Percentiles rank a stretch among this genome's conserved stretches.
Conservation (phyloP, 2,329 filamentous ascomycete genomes). For the Juglanconis sp. region DNA sequence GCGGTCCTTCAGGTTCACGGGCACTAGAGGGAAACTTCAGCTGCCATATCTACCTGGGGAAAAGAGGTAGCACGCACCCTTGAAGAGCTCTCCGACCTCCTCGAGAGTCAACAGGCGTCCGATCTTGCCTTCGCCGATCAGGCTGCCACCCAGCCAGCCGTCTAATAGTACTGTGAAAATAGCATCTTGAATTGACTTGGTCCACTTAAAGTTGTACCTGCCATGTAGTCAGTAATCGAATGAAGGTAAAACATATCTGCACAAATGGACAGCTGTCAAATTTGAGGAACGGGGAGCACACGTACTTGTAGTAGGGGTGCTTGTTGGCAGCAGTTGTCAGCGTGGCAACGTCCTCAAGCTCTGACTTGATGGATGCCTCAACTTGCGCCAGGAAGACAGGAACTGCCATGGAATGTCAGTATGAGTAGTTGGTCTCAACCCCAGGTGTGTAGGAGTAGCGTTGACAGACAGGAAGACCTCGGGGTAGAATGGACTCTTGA, state of each 20-base stretch:
- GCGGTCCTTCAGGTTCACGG: constrained; percentile 83
- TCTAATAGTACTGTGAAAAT: constrained; percentile 54
- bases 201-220: constrained; percentile 82
- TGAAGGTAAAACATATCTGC: neutral
- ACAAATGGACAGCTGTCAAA: neutral
- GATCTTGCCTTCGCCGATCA: constrained; percentile 53
- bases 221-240: constrained; percentile 13
- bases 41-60: neutral
- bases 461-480: constrained; percentile 48
- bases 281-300: neutral
- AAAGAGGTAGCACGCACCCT: constrained; percentile 49
- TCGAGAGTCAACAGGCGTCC: constrained; percentile 80
- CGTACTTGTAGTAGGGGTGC: constrained; percentile 93
- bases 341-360: constrained; percentile 67
- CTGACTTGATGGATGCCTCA: constrained; percentile 67
- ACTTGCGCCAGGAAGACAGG: constrained; percentile 66
- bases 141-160: constrained; percentile 74
- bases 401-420: constrained; percentile 48
- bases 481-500: constrained; percentile 89
- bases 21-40: constrained; percentile 52
- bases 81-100: constrained; percentile 75
- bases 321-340: constrained; percentile 73
- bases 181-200: constrained; percentile 78
- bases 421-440: neutral
- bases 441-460: neutral